Conservation (phyloP, 1,284 basidiomycete genomes). For the Singerocomus inundabilis region DNA sequence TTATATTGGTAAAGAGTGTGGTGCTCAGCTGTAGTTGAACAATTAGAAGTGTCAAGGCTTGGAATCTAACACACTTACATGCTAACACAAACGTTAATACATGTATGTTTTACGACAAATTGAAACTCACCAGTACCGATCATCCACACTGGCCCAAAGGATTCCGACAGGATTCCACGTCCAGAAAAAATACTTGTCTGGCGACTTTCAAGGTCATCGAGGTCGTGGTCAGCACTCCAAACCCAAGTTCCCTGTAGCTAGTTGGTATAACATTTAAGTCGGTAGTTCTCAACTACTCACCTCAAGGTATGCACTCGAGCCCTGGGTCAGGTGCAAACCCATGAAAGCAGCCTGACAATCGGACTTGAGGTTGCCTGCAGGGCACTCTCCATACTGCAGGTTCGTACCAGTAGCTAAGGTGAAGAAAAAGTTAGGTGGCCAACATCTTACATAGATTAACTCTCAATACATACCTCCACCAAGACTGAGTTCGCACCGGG, state of each 20-base stretch:
- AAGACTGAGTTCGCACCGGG: conserved; percentile 17
- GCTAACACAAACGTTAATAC: conserved; percentile 21
- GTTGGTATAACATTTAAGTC: background rate
- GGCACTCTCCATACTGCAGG: conserved; percentile 40
- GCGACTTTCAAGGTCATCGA: conserved; percentile 44
- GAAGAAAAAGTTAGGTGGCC: conserved; percentile 7
- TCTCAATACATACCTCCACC: conserved; percentile 29
- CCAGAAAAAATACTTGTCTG: conserved; percentile 69
- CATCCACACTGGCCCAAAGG: conserved; percentile 71
- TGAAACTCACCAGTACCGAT: conserved; percentile 57
- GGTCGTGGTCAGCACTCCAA: conserved; percentile 79
- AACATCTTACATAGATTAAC: background rate
- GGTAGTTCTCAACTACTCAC: conserved; percentile 32
- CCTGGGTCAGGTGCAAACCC: conserved; percentile 48
- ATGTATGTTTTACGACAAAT: background rate
- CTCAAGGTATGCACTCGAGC: conserved; percentile 50
- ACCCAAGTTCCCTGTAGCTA: conserved; percentile 62
- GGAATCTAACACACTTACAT: conserved; percentile 21
- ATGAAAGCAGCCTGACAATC: conserved; percentile 51
- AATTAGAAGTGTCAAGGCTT: background rate
- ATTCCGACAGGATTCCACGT: conserved; percentile 75
- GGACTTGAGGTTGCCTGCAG: conserved; percentile 29
- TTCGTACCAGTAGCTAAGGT: conserved; percentile 42
- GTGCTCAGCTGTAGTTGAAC: conserved; percentile 41
- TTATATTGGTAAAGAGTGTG: conserved; percentile 49